Evolutionary conservation across 768 basidiomycete genomes (phyloP), one percentile per base, ranked within the genome.

Genomic region (Amylocystis lapponica): DNA sequence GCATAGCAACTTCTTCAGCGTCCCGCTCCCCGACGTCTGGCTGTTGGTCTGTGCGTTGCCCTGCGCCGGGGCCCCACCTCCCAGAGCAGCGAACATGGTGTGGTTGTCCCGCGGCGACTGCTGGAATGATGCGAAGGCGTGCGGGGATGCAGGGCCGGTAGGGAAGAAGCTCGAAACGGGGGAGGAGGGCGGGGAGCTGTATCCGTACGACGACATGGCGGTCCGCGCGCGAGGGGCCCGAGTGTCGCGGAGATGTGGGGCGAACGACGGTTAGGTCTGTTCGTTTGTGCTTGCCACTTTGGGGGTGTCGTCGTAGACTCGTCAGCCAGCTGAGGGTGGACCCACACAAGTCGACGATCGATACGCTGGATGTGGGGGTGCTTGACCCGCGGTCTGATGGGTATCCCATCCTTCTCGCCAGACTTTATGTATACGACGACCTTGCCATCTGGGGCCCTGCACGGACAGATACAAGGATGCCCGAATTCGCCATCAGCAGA

Each of bases 111-210:
- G 56, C 33, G 64, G 64, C 14, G 61, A 60, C 46, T 61, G 57
- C 47, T 63, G 61, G 53, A 66, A 62, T 17, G 55, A 40, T 36
- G 61, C 40, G 56, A 66, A 66, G 25, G 65, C 65, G 51, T 66
- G 58, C 26, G 65, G 65, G 14, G 60, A 53, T 27, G 58, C 49
- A 43, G 64, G 61, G 3, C 54, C 60, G 11, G 43, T 57, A 13
- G 65, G 64, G 62, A 66, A 66, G 58, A 66, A 64, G 47, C 59
- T 50, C 14, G 31, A 14, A 3, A 51, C 14, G 19, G 50, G 52
- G 35, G 63, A 54, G n/a, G 55, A 48, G 5, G 63, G 56, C 4
- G 50, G 47, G 23, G 54, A 49, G 39, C 52, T 45, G 51, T 50
- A 49, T 40, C 34, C 34, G 51, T 62, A 58, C 38, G 60, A 62